Conservation (phyloP, 202 grass and related monocot genomes). For the Panicum hallii region DNA sequence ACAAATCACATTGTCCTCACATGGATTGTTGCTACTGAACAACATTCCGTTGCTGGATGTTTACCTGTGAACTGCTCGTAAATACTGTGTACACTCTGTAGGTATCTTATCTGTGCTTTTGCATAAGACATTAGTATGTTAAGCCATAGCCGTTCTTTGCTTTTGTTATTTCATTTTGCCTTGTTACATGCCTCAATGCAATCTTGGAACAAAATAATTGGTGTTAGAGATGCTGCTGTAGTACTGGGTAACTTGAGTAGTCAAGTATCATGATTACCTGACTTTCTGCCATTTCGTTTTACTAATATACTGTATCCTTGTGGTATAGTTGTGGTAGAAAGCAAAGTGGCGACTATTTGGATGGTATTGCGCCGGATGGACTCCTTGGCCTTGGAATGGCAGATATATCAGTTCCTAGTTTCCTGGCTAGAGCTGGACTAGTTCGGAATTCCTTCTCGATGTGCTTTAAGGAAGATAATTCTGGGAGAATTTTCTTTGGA, state of each 20-base stretch:
- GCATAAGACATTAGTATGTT: slow-evolving; percentile 7
- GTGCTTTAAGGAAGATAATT: slow-evolving; percentile 87
- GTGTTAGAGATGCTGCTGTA: background rate
- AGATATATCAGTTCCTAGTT: slow-evolving; percentile 93
- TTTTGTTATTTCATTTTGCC: background rate
- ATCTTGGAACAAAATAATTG: background rate
- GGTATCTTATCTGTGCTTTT: background rate
- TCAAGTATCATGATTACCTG: slow-evolving; percentile 30
- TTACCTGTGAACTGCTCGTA: background rate
- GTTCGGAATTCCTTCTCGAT: slow-evolving; percentile 88
- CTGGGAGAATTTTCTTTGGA: slow-evolving; percentile 94
- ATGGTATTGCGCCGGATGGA: slow-evolving; percentile 95
- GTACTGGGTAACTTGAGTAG: background rate
- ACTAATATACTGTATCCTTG: slow-evolving; percentile 28
- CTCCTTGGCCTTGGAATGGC: slow-evolving; percentile 95
- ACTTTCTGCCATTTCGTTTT: slow-evolving; percentile 21
- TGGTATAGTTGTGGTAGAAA: slow-evolving; percentile 84
- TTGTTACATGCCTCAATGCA: slow-evolving; percentile 1
- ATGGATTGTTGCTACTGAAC: background rate
- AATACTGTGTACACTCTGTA: background rate
- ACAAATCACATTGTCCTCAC: background rate
- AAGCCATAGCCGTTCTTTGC: background rate
- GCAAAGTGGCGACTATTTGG: slow-evolving; percentile 92
- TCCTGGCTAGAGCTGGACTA: slow-evolving; percentile 88
- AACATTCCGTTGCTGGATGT: background rate